Conservation (phyloP, 345 rosid species). For the Melastoma malabathricum region DNA sequence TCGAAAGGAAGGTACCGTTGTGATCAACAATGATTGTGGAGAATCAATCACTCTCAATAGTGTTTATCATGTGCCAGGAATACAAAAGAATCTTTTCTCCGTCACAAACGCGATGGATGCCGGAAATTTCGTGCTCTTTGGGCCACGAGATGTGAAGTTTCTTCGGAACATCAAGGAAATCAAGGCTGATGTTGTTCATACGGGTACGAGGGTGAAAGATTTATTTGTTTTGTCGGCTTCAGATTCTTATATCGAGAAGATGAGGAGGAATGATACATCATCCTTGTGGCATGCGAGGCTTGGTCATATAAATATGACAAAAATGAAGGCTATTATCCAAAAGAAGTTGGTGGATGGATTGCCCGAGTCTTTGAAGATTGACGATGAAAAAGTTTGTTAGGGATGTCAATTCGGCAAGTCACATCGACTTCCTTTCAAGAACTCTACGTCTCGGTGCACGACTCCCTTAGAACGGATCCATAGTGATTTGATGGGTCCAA, state of each 20-base stretch:
- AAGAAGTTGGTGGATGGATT: constrained; percentile 10
- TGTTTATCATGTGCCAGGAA: constrained; percentile 10
- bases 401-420: constrained; percentile 13
- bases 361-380: constrained; percentile 1
- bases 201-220: constrained; percentile 2
- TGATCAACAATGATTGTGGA: constrained; percentile 2
- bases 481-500: too few species aligned
- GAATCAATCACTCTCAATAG: constrained; percentile 3
- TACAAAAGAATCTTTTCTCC: constrained; percentile 5
- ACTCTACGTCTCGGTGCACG: constrained; percentile 1
- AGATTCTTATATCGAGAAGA: constrained; percentile 7
- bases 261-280: constrained; percentile 7
- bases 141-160: constrained; percentile 9
- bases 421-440: constrained; percentile 10
- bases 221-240: constrained; percentile 10
- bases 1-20: constrained; percentile 6
- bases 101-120: constrained; percentile 2
- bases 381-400: constrained; percentile 3
- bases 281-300: constrained; percentile 8
- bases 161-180: constrained; percentile 7
- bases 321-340: too few species aligned
- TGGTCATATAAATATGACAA: neutral
- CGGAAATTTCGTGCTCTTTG: constrained; percentile 5
- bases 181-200: constrained; percentile 10
- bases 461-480: neutral